These are phyloP conservation scores for Apiospora rasikravindrae DNA, from an alignment of 2,329 filamentous ascomycete species.

Conservation along the genomic window DNA sequence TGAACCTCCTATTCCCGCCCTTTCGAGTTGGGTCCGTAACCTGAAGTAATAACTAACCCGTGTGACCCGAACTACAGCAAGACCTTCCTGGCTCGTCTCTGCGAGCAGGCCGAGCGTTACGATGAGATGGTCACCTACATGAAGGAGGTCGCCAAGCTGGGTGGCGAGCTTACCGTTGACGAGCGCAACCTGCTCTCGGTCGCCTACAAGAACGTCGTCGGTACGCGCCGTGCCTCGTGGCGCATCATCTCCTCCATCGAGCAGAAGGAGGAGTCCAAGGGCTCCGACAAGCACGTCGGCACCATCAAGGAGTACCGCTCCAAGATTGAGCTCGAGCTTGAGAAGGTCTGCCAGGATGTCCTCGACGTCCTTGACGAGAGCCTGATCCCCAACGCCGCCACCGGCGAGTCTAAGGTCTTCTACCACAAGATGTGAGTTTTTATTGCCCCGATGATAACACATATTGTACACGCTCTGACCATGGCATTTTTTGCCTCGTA, in stretches of 20 bases:
- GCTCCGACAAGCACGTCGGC: constrained; percentile 89
- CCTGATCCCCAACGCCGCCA: constrained; percentile 93
- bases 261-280: constrained; percentile 99
- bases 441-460: constrained; percentile 19
- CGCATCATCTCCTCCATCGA: constrained; percentile 99
- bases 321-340: constrained; percentile 97
- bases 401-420: constrained; percentile 99
- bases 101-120: constrained; percentile 99
- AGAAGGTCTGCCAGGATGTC: constrained; percentile 98
- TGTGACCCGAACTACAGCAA: constrained; percentile 67
- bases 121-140: constrained; percentile 99
- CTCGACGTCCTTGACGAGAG: constrained; percentile 92
- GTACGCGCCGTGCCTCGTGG: constrained; percentile 97
- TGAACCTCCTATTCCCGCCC: constrained; percentile 37
- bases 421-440: constrained; percentile 97
- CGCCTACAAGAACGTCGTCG: constrained; percentile 99
- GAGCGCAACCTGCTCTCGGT: constrained; percentile 99
- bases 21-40: background rate
- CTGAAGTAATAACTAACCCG: constrained; percentile 23
- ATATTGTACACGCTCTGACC: constrained; percentile 12
- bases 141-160: constrained; percentile 98
- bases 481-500: constrained; percentile 27
- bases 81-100: constrained; percentile 99
- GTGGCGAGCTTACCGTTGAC: constrained; percentile 84
- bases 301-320: constrained; percentile 97